Base-by-base conservation (phyloP, 768 basidiomycete species). In the Ramaria sp. region DNA sequence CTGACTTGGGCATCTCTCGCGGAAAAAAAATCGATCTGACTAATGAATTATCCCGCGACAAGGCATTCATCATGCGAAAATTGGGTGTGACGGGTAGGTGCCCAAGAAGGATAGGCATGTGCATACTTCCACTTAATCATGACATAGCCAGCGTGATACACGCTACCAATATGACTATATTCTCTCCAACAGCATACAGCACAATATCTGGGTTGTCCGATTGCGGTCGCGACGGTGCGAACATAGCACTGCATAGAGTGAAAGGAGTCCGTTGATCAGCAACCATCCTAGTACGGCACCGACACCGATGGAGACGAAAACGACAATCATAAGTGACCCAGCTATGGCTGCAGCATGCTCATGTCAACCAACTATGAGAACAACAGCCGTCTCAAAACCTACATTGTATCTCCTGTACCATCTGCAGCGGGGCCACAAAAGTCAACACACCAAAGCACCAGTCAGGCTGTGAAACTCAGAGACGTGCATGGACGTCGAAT, bases 321-420 rank as follows among this genome's bases (percentile, higher is more conserved):
- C 27, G 27, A 27, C 65, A 56, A 86, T 86, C 1, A 83, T 84
- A 24, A 82, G 77, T 27, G 78, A 75, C 1, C 83, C 86, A 41
- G 83, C 78, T 76, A 78, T 82, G 33, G 76, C 56, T 43, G 0
- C 20, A 2, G 31, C 13, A 30, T 51, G 31, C 3, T 48, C 46
- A 47, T 4, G 22, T 27, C 50, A 51, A 20, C 12, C 50, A 51
- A 20, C 12, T 12, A 20, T 30, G 12, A 15, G 46, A 30, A 15
- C 15, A 4, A 47, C 27, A 19, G 46, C 46, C 3, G 7, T 9
- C 3, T 41, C 3, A 42, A 37, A 34, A 27, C 49, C 54, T 79
- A 63, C 78, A 84, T 49, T 71, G 78, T 0, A 88, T 91, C 69
- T 91, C 87, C 69, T 89, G 87, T 0, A 83, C 84, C 84, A 86